Evolutionary conservation across 2,329 filamentous ascomycete species (phyloP).

Genomic region (Teratosphaeria destructans): DNA sequence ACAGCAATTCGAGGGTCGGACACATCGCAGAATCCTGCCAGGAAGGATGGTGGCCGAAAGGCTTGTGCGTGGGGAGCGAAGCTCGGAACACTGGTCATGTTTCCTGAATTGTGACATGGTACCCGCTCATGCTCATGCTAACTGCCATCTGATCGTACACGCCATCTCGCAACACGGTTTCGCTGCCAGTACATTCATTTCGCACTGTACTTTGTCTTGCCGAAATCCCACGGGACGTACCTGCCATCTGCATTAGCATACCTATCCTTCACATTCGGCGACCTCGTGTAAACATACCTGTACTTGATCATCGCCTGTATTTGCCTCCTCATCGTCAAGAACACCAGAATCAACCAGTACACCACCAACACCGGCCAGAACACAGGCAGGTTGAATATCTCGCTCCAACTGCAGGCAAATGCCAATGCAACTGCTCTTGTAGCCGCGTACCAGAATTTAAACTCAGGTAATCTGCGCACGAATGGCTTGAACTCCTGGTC

Average conservation of each 20-base stretch:
- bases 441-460: slow-evolving; percentile 99
- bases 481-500: slow-evolving; percentile 98
- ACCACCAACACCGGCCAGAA: slow-evolving; percentile 98
- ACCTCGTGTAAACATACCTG: slow-evolving; percentile 54
- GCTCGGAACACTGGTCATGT: not conserved
- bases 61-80: not conserved
- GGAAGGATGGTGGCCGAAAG: not conserved
- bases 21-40: not conserved
- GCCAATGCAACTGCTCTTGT: slow-evolving; percentile 75
- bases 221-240: slow-evolving; percentile 31
- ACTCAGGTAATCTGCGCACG: slow-evolving; percentile 89
- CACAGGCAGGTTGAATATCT: slow-evolving; percentile 90
- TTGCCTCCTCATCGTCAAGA: slow-evolving; percentile 95
- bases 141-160: not conserved
- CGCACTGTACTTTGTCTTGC: slow-evolving; percentile 28
- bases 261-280: not conserved
- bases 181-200: slow-evolving; percentile 12
- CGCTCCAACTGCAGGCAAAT: slow-evolving; percentile 85
- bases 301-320: slow-evolving; percentile 99
- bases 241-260: slow-evolving; percentile 15
- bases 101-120: not conserved
- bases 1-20: not conserved
- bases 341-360: slow-evolving; percentile 96
- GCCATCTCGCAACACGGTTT: not conserved
- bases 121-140: not conserved